A percentile compares a stretch with the other conserved stretches of the same genome.
These are phyloP conservation scores for Epichloe baconii DNA, from an alignment of 2,329 filamentous ascomycete species.

Conservation along the genomic window DNA sequence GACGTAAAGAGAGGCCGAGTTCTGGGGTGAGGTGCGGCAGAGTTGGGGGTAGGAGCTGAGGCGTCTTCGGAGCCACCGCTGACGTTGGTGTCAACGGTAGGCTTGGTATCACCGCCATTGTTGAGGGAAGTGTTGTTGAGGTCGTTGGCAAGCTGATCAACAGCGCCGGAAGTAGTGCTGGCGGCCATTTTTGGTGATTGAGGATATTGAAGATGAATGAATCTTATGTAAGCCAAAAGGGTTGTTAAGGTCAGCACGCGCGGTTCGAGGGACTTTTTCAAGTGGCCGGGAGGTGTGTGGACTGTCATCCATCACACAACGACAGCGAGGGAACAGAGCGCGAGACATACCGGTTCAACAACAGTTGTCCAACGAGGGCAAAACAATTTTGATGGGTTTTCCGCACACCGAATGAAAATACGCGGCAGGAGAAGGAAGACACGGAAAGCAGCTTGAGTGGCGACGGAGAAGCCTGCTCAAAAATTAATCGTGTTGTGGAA, in stretches of 20 bases:
- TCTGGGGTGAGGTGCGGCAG: slow-evolving; percentile 65
- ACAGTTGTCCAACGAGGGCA: background rate
- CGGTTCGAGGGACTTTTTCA: background rate
- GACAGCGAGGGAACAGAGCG: background rate
- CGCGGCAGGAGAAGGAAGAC: slow-evolving; percentile 2
- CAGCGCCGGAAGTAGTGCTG: slow-evolving; percentile 44
- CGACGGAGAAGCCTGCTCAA: slow-evolving; percentile 7
- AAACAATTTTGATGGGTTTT: background rate
- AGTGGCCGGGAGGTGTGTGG: background rate
- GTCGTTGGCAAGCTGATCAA: slow-evolving; percentile 72
- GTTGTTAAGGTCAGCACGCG: slow-evolving; percentile 1
- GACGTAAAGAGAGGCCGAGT: slow-evolving; percentile 96
- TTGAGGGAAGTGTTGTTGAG: slow-evolving; percentile 60
- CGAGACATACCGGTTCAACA: slow-evolving; percentile 3
- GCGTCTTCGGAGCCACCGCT: slow-evolving; percentile 39
- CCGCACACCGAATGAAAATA: slow-evolving; percentile 1
- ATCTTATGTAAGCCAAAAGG: background rate
- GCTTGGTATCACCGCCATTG: slow-evolving; percentile 51
- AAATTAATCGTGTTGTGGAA: slow-evolving; percentile 6
- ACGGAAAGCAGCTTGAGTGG: slow-evolving; percentile 1
- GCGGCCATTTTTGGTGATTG: slow-evolving; percentile 42
- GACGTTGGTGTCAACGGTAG: slow-evolving; percentile 65
- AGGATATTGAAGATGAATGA: slow-evolving; percentile 5
- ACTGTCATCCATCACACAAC: slow-evolving; percentile 3
- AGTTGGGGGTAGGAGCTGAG: slow-evolving; percentile 57